These are phyloP conservation scores for Pseudonitzschia multistriata DNA, from an alignment of 108 stramenopile species.

Conservation along the genomic window DNA sequence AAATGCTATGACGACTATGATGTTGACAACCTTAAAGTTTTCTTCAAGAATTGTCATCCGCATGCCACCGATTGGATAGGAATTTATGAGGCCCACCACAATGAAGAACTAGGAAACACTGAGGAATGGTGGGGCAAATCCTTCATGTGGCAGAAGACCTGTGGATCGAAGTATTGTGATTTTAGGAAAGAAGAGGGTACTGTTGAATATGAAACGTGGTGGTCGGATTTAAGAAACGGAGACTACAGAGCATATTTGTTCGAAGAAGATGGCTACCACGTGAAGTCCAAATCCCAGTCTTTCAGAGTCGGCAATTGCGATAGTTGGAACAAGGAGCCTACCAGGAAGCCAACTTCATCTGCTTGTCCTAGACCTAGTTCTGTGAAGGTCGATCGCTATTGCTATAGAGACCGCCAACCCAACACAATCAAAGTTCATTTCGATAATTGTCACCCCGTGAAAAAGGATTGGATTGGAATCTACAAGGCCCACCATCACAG, in stretches of 20 bases:
- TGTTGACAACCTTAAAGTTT: not conserved
- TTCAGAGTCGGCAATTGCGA: not conserved
- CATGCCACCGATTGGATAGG: not conserved
- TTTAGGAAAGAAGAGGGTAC: not conserved
- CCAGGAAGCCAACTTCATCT: not conserved
- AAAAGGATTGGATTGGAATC: slow-evolving; percentile 2
- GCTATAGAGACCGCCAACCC: not conserved
- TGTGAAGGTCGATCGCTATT: not conserved
- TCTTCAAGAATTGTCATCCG: not conserved
- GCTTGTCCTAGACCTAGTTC: not conserved
- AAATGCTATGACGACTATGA: not conserved
- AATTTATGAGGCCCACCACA: not conserved
- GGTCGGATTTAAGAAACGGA: not conserved
- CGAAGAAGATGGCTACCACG: not conserved
- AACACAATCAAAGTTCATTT: not conserved
- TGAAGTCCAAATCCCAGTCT: not conserved
- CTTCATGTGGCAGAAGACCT: not conserved
- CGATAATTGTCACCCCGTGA: not conserved
- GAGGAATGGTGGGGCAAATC: not conserved
- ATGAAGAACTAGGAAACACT: not conserved
- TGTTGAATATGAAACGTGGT: not conserved
- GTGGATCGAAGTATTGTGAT: not conserved
- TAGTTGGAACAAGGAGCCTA: not conserved
- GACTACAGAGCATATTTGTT: slow-evolving; percentile 4
- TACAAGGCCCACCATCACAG: not conserved